phyloP scores from a whole-genome alignment of 345 rosid genomes.

The Noccaea caerulescens region DNA sequence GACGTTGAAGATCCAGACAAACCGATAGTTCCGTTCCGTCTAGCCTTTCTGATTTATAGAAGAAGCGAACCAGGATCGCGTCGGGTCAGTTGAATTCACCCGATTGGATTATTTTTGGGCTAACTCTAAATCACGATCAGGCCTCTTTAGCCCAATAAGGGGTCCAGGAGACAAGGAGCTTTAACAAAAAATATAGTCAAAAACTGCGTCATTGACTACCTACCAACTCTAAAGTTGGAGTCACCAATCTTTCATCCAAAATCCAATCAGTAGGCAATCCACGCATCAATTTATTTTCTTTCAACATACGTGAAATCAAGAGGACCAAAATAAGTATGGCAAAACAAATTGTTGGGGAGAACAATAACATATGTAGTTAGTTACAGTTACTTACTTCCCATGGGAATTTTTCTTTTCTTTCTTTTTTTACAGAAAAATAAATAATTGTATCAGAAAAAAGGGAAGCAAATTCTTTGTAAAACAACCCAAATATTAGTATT shows the following conservation, averaged over 20 bases:
- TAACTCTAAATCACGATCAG: not conserved
- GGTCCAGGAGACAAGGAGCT: too few species aligned
- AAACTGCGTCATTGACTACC: too few species aligned
- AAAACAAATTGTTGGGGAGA: slow-evolving; percentile 16
- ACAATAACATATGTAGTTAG: not conserved
- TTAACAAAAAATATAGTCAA: too few species aligned
- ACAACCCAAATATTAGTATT: not conserved
- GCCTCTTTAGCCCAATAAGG: slow-evolving; percentile 19
- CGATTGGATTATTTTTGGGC: slow-evolving; percentile 13
- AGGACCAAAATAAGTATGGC: not conserved
- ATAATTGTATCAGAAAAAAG: slow-evolving; percentile 18
- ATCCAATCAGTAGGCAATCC: not conserved
- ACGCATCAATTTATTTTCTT: slow-evolving; percentile 4
- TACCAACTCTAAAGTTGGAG: too few species aligned
- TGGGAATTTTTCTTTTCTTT: not conserved
- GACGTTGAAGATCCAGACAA: slow-evolving; percentile 20
- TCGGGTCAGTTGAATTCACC: slow-evolving; percentile 28
- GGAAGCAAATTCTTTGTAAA: slow-evolving; percentile 27
- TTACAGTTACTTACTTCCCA: slow-evolving; percentile 19
- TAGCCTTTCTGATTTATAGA: slow-evolving; percentile 16
- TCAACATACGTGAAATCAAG: slow-evolving; percentile 13
- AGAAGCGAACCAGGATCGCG: slow-evolving; percentile 5
- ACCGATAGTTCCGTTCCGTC: not conserved
- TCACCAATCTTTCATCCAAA: too few species aligned
- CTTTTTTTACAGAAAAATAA: slow-evolving; percentile 4